Evolutionary conservation across 495 filamentous ascomycete species (phyloP), one percentile per base, ranked within the genome.

Genomic region (Patellaria atrata): DNA sequence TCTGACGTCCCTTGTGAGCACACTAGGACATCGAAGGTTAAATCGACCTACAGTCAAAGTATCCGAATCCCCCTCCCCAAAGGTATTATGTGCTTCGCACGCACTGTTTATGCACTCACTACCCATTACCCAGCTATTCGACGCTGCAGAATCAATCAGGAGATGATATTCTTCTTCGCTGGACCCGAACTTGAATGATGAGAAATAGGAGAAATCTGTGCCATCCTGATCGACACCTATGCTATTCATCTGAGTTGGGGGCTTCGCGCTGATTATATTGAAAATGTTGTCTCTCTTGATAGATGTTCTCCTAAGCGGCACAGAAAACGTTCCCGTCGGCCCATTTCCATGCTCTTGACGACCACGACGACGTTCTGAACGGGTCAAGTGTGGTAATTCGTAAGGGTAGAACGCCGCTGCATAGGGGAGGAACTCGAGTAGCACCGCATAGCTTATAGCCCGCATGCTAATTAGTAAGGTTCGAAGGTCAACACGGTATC

Each of bases 101-200:
- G 75, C 65, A 14, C 50, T 47, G 2, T 67, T 63, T 13, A 53
- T 63, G 59, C 83, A 92, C 22, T 63, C 50, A 8, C 71, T 57
- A 15, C 69, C 65, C 62, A 83, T 83, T 17, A 89, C 66, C 82
- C 82, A 92, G 7, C 73, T 79, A 46, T 75, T 77, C 14, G 71
- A 68, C 6, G 79, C 77, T 15, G 82, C 82, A 11, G 80, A 82
- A 51, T 92, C 83, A 20, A 92, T 48, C 24, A 83, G 65, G 65
- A 92, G 70, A 55, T 73, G 74, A 51, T 85, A 61, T 5, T 67
- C 55, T 41, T 76, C 70, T 23, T 63, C 56, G 19, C 66, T 51
- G 0, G 78, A 73, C 25, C 83, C 83, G 29, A 89, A 62, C 25
- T 60, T 50, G n/a, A 79, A 68, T 22, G 68, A 52, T 14, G 73